These are phyloP conservation scores for Gamsiella multidivaricata DNA, from an alignment of 192 early-diverging fungal species.

Conservation along the genomic window DNA sequence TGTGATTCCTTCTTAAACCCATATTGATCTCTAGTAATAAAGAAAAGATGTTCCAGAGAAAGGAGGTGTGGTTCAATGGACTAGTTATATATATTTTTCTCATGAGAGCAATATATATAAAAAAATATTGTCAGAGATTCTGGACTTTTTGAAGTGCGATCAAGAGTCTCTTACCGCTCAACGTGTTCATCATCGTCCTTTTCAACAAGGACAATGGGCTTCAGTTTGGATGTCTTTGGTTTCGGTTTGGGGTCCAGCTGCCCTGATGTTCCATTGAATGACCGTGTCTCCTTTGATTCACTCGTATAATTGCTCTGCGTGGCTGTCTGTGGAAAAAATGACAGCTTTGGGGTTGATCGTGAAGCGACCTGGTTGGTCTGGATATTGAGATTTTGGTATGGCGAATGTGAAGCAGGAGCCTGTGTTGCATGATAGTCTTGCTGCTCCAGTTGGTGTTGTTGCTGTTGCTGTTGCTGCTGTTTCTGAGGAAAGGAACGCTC, in stretches of 20 bases:
- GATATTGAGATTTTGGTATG: constrained; percentile 34
- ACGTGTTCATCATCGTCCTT: constrained; percentile 43
- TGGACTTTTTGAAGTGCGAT: too few relatives aligned
- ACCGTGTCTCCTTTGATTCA: constrained; percentile 50
- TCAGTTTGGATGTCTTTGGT: constrained; percentile 38
- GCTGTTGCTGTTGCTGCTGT: constrained; percentile 9
- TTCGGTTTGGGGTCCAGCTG: constrained; percentile 48
- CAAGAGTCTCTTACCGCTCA: constrained; percentile 24
- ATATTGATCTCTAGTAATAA: constrained; percentile 63
- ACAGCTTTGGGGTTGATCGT: constrained; percentile 43
- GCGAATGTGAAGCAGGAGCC: constrained; percentile 10
- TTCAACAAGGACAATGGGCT: constrained; percentile 38
- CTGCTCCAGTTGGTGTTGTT: constrained; percentile 17
- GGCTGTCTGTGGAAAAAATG: constrained; percentile 32
- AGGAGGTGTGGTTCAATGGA: background rate
- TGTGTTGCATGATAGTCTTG: background rate
- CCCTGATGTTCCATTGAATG: constrained; percentile 38
- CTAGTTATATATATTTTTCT: too few relatives aligned
- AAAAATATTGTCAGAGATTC: background rate
- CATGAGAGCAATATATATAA: constrained; percentile 1
- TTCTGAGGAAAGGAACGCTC: background rate
- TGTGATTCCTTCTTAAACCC: constrained; percentile 65
- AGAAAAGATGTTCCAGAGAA: constrained; percentile 16
- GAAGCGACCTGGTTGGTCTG: constrained; percentile 39
- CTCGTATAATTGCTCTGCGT: constrained; percentile 28